phyloP scores from a whole-genome alignment of 345 rosid species.

The Microthlaspi erraticum region DNA sequence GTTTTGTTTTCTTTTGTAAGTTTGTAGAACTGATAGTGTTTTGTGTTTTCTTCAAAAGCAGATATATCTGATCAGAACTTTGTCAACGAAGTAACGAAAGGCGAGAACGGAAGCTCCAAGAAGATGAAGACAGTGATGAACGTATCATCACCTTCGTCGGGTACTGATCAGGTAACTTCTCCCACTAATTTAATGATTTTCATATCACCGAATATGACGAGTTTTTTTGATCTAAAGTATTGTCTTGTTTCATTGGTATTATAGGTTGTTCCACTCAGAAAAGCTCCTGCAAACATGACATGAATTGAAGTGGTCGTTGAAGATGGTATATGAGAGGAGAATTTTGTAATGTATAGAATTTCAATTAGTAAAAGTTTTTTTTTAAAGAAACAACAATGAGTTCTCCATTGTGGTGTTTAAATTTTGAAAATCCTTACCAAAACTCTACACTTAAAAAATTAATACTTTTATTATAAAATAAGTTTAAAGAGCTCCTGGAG shows the following conservation, averaged over 20 bases:
- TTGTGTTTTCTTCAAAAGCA: slow-evolving; percentile 38
- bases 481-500: too few species aligned
- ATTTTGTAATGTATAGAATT: slow-evolving; percentile 39
- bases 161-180: slow-evolving; percentile 40
- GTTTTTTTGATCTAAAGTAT: neutral
- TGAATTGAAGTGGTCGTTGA: slow-evolving; percentile 15
- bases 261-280: slow-evolving; percentile 44
- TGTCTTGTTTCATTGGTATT: slow-evolving; percentile 5
- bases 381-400: too few species aligned
- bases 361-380: neutral
- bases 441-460: too few species aligned
- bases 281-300: slow-evolving; percentile 28
- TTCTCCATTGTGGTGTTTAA: too few species aligned
- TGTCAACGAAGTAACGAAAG: slow-evolving; percentile 57
- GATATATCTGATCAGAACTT: slow-evolving; percentile 94
- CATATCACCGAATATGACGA: neutral
- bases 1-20: neutral
- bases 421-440: too few species aligned
- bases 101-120: slow-evolving; percentile 44
- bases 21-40: neutral
- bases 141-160: slow-evolving; percentile 9
- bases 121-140: slow-evolving; percentile 40
- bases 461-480: too few species aligned
- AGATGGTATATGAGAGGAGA: slow-evolving; percentile 36
- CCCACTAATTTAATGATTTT: slow-evolving; percentile 6